Evolutionary conservation across 2,329 filamentous ascomycete species (phyloP).

Genomic region (Calonectria henricotiae): DNA sequence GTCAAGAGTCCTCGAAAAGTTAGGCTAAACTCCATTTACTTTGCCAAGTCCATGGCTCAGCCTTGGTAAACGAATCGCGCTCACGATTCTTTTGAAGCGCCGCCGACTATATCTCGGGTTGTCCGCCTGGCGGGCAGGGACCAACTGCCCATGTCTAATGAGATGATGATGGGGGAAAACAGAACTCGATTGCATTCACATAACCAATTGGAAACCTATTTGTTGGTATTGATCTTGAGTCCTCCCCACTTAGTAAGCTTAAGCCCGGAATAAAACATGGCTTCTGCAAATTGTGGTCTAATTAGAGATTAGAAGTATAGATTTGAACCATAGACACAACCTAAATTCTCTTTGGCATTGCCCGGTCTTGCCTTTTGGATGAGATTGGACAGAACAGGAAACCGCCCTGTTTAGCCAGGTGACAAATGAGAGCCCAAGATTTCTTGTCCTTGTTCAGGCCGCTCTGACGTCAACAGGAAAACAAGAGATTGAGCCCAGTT

Average conservation of each 20-base stretch:
- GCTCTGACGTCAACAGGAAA: too few species aligned
- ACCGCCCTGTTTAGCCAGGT: too few species aligned
- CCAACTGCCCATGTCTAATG: neutral
- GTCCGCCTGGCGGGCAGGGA: conserved; percentile 8
- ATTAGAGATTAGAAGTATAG: too few species aligned
- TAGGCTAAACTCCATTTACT: neutral
- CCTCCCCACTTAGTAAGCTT: neutral
- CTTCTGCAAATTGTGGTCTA: too few species aligned
- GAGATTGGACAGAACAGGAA: too few species aligned
- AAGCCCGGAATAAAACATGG: too few species aligned
- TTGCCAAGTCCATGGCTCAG: neutral
- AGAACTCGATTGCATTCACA: neutral
- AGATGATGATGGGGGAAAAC: neutral
- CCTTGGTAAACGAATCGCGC: neutral
- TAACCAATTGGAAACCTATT: neutral
- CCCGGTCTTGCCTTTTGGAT: too few species aligned
- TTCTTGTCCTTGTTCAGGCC: too few species aligned
- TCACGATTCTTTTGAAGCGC: neutral
- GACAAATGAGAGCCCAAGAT: too few species aligned
- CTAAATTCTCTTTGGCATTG: too few species aligned
- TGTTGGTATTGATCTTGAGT: neutral
- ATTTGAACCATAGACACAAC: too few species aligned
- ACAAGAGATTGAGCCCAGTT: conserved; percentile 44
- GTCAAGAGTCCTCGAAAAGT: neutral
- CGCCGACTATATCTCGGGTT: conserved; percentile 5